Conservation (phyloP, 768 basidiomycete species). For the Melanogaster broomeanus region DNA sequence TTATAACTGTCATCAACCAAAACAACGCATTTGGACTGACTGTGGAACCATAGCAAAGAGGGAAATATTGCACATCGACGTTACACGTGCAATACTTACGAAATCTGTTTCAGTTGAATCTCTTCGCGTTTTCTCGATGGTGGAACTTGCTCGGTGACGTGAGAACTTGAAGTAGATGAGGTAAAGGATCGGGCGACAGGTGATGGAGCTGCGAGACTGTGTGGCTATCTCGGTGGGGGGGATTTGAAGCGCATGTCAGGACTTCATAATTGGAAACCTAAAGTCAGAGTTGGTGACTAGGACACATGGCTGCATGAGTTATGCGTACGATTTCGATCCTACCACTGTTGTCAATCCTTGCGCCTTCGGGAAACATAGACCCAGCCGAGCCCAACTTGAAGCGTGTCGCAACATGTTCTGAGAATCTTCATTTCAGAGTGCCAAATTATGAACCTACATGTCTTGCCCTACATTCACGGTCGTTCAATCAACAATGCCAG, state of each 20-base stretch:
- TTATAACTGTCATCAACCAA: conserved; percentile 28
- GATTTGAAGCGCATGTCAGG: conserved; percentile 14
- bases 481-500: neutral
- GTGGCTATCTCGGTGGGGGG: no score
- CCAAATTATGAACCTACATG: conserved; percentile 11
- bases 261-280: conserved; percentile 25
- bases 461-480: conserved; percentile 14
- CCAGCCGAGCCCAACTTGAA: conserved; percentile 6
- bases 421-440: no score
- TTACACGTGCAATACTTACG: conserved; percentile 10
- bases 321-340: neutral
- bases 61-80: neutral
- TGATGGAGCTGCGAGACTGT: no score
- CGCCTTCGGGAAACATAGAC: conserved; percentile 10
- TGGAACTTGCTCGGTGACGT: neutral
- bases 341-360: conserved; percentile 6
- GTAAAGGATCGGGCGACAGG: no score
- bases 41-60: neutral
- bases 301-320: no score
- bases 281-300: neutral
- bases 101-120: conserved; percentile 17
- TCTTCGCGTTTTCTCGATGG: conserved; percentile 5
- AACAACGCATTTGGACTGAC: conserved; percentile 21
- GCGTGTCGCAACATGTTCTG: neutral
- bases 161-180: no score